Evolutionary conservation across 2,329 filamentous ascomycete species (phyloP), one percentile per base, ranked within the genome.

Genomic region (Fusarium napiforme): DNA sequence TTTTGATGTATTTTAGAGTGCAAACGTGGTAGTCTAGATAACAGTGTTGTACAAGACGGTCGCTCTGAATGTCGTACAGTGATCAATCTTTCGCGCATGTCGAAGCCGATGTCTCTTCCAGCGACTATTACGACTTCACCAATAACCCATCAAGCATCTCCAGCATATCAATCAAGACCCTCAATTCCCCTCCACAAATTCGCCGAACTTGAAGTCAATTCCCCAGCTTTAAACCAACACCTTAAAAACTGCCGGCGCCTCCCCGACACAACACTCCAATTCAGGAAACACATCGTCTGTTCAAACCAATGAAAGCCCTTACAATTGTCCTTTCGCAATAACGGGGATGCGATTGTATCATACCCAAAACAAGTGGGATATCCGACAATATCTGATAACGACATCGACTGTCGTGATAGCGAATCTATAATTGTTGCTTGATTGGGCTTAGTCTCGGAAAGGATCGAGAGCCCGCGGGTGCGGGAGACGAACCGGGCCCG

Each of bases 341-440:
- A 28, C 69, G 57, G 39, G 69, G 69, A 71, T 72, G 21, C 4
- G 47, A 72, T 72, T 65, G 60, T 56, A 32, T 63, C 67, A 72
- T 72, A 37, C 30, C 28, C 28, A 19, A 21, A 50, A 30, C 5
- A 23, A 37, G 58, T 53, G 57, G 63, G 58, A 64, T 59, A 19
- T 43, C 55, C 50, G 50, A 30, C 2, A 40, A 37, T 53, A 60
- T n/a, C 42, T 52, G 61, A 72, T 72, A 72, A 72, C 69, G 67
- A 71, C 69, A 72, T 72, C 43, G 30, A 3, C 8, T 47, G 46
- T 56, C 63, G 12, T 43, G 63, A 72, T 72, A 71, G 49, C 69
- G 69, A 71, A 72, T 71, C 36, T 53, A 49, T 59, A 53, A 32
- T 14, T 45, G 43, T 4, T 26, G 28, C 59, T 53, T 2, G 9